These are phyloP conservation scores for Ceratobasidium sp. DNA, from an alignment of 1,284 basidiomycete species.

Conservation along the genomic window DNA sequence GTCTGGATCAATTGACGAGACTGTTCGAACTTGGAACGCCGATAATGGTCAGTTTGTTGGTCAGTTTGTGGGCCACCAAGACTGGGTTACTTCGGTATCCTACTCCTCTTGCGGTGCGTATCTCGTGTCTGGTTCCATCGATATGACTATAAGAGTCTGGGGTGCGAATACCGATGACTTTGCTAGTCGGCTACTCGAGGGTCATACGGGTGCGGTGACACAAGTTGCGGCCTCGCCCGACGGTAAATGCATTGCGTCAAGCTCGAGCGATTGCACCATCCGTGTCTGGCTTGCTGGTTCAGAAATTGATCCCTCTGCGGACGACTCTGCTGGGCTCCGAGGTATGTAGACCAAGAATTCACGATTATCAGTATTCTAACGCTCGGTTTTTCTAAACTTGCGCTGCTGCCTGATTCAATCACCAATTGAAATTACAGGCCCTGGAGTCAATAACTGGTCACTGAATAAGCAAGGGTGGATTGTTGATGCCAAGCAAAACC, in stretches of 20 bases:
- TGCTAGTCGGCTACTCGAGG: not conserved
- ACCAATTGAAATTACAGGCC: too few species aligned
- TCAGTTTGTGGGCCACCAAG: not conserved
- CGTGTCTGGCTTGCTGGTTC: too few species aligned
- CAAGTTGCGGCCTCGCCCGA: not conserved
- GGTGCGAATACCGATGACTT: not conserved
- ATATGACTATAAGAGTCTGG: not conserved
- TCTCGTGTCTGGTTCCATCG: not conserved
- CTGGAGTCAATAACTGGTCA: slow-evolving; percentile 41
- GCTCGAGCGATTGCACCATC: not conserved
- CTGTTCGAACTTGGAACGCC: not conserved
- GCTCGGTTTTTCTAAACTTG: too few species aligned
- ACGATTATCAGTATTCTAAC: too few species aligned
- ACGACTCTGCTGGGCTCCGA: too few species aligned
- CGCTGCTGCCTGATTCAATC: too few species aligned
- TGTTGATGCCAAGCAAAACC: not conserved
- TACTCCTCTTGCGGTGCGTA: not conserved
- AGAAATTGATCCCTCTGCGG: too few species aligned
- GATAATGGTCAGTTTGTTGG: not conserved
- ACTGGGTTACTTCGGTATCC: not conserved
- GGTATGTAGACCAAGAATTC: too few species aligned
- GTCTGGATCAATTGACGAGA: not conserved
- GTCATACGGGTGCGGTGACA: not conserved
- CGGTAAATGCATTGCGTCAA: not conserved
- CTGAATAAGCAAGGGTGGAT: not conserved